Base-by-base conservation (phyloP, 768 basidiomycete genomes). In the Kwoniella bestiolae region DNA sequence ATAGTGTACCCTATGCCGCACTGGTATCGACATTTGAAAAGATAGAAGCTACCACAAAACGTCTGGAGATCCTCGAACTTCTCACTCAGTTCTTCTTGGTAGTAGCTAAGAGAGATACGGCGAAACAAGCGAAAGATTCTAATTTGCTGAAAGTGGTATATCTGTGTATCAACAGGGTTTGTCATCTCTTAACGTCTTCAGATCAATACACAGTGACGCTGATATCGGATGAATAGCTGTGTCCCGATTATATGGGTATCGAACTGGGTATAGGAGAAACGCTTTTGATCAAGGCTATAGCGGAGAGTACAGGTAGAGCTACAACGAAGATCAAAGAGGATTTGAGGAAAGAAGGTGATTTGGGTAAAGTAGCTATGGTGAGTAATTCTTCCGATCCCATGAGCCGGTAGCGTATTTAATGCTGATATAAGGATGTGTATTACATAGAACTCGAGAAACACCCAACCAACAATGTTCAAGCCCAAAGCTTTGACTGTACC, bases 191-290 rank as follows among this genome's bases (percentile, higher is more conserved):
- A 41, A n/a, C 25, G n/a, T 38, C 29, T 38, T 49, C 46, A 64
- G 2, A 12, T 50, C 11, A 29, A 55, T 18, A 11, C 9, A 29
- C 57, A 60, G 32, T 2, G 25, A 25, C 9, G 63, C 50, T 57
- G 47, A 67, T 50, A n/a, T 46, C n/a, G 28, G 38, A 25, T 28
- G 4, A 12, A 5, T 78, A 97, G 94, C 80, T 98, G 62, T 89
- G 92, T 71, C 94, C 96, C 16, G 96, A 98, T 79, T 98, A 98
- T 80, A 84, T 91, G 64, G 94, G 95, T 29, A 84, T 97, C 57
- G 95, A 99, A 79, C 86, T 99, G 1, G 96, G 96, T 32, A 94
- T 98, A 63, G 96, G 95, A 18, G 96, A 99, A 80, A 91, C 90
- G 70, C 82, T 98, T 21, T 85, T 99, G 38, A 86, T 96, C 77